phyloP scores from a whole-genome alignment of 2,329 filamentous ascomycete genomes.

The Exserohilum turcica region DNA sequence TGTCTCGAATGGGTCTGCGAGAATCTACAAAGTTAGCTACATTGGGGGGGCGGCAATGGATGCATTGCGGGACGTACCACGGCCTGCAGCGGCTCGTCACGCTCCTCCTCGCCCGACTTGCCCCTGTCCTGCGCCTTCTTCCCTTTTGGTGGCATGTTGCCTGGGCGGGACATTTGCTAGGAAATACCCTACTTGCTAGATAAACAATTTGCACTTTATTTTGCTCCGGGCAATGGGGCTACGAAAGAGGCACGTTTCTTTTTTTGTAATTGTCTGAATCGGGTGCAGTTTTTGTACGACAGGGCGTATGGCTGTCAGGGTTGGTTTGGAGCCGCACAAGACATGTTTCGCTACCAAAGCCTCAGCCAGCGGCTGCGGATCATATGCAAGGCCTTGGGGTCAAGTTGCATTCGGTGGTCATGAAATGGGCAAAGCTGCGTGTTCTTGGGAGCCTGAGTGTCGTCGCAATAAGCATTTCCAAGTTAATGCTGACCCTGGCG shows the following conservation, averaged over 20 bases:
- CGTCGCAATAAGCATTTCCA: conserved; percentile 46
- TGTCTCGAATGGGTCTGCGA: conserved; percentile 94
- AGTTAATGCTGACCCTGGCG: conserved; percentile 24
- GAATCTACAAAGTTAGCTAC: conserved; percentile 62
- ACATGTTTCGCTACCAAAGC: background rate
- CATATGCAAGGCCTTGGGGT: background rate
- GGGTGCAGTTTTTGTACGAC: background rate
- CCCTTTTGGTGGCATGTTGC: conserved; percentile 55
- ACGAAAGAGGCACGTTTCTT: too few relatives aligned
- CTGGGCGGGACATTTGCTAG: conserved; percentile 10
- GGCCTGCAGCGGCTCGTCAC: conserved; percentile 67
- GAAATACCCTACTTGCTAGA: conserved; percentile 17
- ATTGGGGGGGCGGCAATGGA: conserved; percentile 2
- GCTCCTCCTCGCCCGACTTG: conserved; percentile 59
- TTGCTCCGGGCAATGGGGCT: background rate
- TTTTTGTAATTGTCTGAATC: background rate
- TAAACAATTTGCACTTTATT: conserved; percentile 8
- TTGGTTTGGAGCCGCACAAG: background rate
- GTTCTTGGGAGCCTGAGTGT: conserved; percentile 17
- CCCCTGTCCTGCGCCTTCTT: conserved; percentile 51
- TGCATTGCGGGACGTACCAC: conserved; percentile 54
- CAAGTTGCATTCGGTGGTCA: background rate
- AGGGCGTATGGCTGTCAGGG: background rate
- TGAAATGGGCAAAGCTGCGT: background rate
- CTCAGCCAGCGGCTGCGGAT: background rate